These are phyloP conservation scores for Volvariella surrecta DNA, from an alignment of 1,284 basidiomycete species.

Conservation along the genomic window DNA sequence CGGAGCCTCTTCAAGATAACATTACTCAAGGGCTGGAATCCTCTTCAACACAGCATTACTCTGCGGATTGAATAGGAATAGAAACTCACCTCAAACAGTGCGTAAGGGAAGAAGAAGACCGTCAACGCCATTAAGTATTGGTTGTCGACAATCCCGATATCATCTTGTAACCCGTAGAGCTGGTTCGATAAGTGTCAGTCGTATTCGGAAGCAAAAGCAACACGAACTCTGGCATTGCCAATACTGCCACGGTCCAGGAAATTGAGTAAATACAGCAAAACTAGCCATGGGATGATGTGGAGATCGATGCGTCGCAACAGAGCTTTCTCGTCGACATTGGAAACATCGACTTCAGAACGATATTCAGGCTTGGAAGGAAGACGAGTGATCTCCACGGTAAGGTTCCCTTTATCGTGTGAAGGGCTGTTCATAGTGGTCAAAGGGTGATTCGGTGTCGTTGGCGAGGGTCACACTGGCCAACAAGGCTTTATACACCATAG, in stretches of 20 bases:
- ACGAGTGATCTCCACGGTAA: background rate
- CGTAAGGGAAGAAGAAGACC: slow-evolving; percentile 51
- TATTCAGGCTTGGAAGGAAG: slow-evolving; percentile 18
- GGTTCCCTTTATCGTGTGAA: background rate
- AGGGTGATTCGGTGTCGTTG: too few relatives aligned
- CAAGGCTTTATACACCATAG: too few relatives aligned
- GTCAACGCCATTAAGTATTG: slow-evolving; percentile 49
- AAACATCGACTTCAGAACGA: slow-evolving; percentile 29
- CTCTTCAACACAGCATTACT: slow-evolving; percentile 4
- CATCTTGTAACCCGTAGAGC: slow-evolving; percentile 39
- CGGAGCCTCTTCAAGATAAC: slow-evolving; percentile 43
- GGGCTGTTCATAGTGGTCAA: background rate
- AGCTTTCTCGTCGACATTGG: slow-evolving; percentile 33
- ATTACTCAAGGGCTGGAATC: slow-evolving; percentile 40
- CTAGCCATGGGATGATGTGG: slow-evolving; percentile 46
- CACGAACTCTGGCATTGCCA: slow-evolving; percentile 50
- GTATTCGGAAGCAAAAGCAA: slow-evolving; percentile 10
- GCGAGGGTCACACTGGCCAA: too few relatives aligned
- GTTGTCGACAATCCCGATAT: slow-evolving; percentile 38
- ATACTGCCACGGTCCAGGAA: slow-evolving; percentile 58
- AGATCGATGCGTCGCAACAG: slow-evolving; percentile 44
- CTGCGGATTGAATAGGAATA: background rate
- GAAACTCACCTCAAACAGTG: slow-evolving; percentile 39
- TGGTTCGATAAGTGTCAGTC: slow-evolving; percentile 14
- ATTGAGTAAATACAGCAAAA: slow-evolving; percentile 54